Evolutionary conservation across 768 basidiomycete species (phyloP).

Genomic region (Cystoderma amianthinum): DNA sequence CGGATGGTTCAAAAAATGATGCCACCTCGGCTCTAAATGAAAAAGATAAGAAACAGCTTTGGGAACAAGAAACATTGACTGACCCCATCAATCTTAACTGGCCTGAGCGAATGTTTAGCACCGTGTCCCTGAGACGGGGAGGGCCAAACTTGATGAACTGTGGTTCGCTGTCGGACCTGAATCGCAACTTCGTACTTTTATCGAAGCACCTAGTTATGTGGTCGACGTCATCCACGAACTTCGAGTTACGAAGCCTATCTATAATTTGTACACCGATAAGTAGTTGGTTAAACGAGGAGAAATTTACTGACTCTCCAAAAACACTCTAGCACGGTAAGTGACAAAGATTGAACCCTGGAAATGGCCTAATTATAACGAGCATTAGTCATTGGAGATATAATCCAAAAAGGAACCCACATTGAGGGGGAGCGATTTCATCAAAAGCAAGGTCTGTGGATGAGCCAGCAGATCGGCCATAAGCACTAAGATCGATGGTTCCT

Average conservation of each 20-base stretch:
- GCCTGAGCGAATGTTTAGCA: conserved; percentile 35
- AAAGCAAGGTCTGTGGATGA: conserved; percentile 19
- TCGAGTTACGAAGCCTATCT: conserved; percentile 34
- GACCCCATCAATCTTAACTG: conserved; percentile 35
- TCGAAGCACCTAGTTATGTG: conserved; percentile 38
- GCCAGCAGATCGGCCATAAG: conserved; percentile 35
- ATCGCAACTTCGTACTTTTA: conserved; percentile 37
- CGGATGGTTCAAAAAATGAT: conserved; percentile 28
- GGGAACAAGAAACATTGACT: too few relatives aligned
- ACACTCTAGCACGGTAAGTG: conserved; percentile 30
- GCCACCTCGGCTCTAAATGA: conserved; percentile 20
- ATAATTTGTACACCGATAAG: not conserved
- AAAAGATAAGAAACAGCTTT: too few relatives aligned
- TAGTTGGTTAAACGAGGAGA: not conserved
- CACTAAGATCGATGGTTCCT: conserved; percentile 55
- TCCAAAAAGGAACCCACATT: conserved; percentile 22
- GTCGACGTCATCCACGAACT: conserved; percentile 31
- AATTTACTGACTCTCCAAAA: conserved; percentile 26
- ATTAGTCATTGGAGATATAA: not conserved
- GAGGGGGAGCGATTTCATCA: conserved; percentile 40
- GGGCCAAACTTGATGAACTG: conserved; percentile 43
- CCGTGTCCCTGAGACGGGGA: conserved; percentile 29
- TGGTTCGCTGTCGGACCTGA: conserved; percentile 27
- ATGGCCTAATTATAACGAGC: conserved; percentile 23
- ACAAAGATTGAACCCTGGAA: conserved; percentile 48